A percentile compares a stretch with the other conserved stretches of the same genome.
These are phyloP conservation scores for Emmonsiellopsis sp. DNA, from an alignment of 2,329 filamentous ascomycete genomes.

Conservation along the genomic window DNA sequence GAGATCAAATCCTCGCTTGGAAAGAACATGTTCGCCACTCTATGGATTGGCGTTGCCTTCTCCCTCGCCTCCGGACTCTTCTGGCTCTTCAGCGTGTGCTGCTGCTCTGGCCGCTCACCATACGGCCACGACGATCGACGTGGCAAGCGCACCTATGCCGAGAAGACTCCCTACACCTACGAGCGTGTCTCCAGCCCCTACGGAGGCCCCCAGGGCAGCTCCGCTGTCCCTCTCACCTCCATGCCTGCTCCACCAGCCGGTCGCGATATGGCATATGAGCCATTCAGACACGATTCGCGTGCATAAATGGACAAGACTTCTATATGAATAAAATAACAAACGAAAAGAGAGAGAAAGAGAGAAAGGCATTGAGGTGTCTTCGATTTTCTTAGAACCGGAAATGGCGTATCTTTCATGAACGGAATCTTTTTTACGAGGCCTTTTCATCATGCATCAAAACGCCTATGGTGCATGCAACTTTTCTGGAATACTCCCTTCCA, in stretches of 20 bases:
- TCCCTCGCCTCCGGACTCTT: slow-evolving; percentile 69
- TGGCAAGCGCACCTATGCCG: slow-evolving; percentile 35
- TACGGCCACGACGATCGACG: slow-evolving; percentile 31
- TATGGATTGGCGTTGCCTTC: slow-evolving; percentile 75
- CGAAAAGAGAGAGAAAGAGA: neutral
- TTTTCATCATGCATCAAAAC: no score
- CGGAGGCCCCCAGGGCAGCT: slow-evolving; percentile 2
- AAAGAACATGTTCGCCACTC: slow-evolving; percentile 57
- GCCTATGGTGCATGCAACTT: no score
- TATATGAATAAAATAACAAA: neutral
- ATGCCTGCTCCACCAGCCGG: slow-evolving; percentile 4
- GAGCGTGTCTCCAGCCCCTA: slow-evolving; percentile 40
- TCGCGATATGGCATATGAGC: slow-evolving; percentile 12
- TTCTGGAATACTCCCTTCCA: no score
- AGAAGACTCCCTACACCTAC: slow-evolving; percentile 55
- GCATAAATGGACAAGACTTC: neutral
- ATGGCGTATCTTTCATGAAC: no score
- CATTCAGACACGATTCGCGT: slow-evolving; percentile 11
- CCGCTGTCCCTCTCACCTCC: slow-evolving; percentile 6
- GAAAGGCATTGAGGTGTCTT: neutral
- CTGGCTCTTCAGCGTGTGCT: slow-evolving; percentile 89
- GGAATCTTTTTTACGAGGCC: no score
- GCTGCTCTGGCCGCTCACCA: slow-evolving; percentile 62
- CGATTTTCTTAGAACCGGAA: no score
- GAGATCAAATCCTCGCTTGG: slow-evolving; percentile 61